phyloP scores from a whole-genome alignment of 2,329 filamentous ascomycete genomes.

The Paraconiothyrium brasiliense region DNA sequence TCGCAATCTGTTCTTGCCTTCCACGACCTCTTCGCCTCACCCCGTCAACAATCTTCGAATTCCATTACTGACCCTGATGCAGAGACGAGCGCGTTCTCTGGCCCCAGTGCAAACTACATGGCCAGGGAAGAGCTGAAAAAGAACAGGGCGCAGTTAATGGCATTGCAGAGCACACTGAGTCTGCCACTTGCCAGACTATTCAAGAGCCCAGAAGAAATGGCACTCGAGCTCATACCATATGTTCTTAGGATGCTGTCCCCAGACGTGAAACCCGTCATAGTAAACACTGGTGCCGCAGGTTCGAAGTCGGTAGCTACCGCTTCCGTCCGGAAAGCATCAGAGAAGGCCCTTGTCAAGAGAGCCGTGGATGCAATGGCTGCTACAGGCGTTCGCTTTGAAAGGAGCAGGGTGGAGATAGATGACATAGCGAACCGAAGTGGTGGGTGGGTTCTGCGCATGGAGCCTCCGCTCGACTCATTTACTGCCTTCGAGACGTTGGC shows the following conservation, averaged over 20 bases:
- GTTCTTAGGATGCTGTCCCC: conserved; percentile 85
- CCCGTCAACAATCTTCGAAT: conserved; percentile 53
- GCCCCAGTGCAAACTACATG: conserved; percentile 81
- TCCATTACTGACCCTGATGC: conserved; percentile 52
- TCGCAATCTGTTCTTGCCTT: conserved; percentile 88
- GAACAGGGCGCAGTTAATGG: conserved; percentile 76
- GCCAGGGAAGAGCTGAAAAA: conserved; percentile 83
- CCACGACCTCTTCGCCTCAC: conserved; percentile 87
- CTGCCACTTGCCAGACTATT: conserved; percentile 79
- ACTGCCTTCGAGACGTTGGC: conserved; percentile 75
- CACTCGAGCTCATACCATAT: conserved; percentile 85
- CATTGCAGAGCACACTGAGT: conserved; percentile 76
- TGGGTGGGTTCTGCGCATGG: conserved; percentile 91
- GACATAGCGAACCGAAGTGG: conserved; percentile 58
- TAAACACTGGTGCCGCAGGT: conserved; percentile 65
- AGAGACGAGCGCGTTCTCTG: conserved; percentile 75
- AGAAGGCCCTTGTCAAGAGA: conserved; percentile 81
- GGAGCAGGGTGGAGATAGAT: conserved; percentile 78
- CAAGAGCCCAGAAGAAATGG: conserved; percentile 78
- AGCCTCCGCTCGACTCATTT: conserved; percentile 86
- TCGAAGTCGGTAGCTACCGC: conserved; percentile 66
- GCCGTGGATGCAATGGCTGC: conserved; percentile 86
- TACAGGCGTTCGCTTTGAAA: conserved; percentile 81
- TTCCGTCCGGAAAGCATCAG: conserved; percentile 85
- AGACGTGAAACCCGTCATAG: conserved; percentile 88